Percentiles rank a stretch among this genome's conserved stretches.
Conservation (phyloP, 805 yeast species). For the Teunomyces kruisii region DNA sequence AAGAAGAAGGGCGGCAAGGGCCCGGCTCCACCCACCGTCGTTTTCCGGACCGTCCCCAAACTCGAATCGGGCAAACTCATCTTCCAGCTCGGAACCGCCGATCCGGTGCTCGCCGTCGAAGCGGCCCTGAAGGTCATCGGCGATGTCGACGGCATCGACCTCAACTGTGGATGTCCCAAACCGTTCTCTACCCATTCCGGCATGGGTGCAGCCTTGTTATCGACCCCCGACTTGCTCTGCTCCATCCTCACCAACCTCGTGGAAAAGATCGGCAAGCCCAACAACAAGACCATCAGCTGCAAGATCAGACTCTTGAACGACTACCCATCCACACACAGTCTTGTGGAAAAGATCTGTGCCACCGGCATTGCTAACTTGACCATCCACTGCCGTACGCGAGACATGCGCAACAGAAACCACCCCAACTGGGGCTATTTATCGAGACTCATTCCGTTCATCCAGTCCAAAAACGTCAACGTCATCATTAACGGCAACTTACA, state of each 20-base stretch:
- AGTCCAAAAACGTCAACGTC: conserved; percentile 62
- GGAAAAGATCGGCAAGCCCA: conserved; percentile 74
- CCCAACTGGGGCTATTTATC: conserved; percentile 74
- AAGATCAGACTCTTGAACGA: conserved; percentile 79
- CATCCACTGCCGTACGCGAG: conserved; percentile 85
- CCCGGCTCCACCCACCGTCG: conserved; percentile 46
- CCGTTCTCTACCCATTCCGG: conserved; percentile 93
- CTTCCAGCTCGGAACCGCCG: conserved; percentile 88
- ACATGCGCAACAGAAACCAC: conserved; percentile 82
- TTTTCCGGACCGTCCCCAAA: conserved; percentile 70
- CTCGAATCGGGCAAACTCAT: conserved; percentile 67
- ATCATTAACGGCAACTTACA: conserved; percentile 79
- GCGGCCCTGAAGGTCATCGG: conserved; percentile 80
- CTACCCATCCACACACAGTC: conserved; percentile 53
- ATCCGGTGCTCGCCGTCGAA: conserved; percentile 79
- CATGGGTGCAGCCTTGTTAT: conserved; percentile 93
- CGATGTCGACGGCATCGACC: conserved; percentile 91
- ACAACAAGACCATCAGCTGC: conserved; percentile 79
- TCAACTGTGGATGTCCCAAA: conserved; percentile 97
- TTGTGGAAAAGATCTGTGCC: conserved; percentile 50
- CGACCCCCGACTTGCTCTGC: conserved; percentile 77
- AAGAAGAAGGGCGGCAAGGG: conserved; percentile 33
- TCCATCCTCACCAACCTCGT: conserved; percentile 70
- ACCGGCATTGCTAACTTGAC: conserved; percentile 90
- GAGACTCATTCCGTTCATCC: conserved; percentile 61